phyloP scores from a whole-genome alignment of 352 stramenopile species.

The Pythium myriotylum region DNA sequence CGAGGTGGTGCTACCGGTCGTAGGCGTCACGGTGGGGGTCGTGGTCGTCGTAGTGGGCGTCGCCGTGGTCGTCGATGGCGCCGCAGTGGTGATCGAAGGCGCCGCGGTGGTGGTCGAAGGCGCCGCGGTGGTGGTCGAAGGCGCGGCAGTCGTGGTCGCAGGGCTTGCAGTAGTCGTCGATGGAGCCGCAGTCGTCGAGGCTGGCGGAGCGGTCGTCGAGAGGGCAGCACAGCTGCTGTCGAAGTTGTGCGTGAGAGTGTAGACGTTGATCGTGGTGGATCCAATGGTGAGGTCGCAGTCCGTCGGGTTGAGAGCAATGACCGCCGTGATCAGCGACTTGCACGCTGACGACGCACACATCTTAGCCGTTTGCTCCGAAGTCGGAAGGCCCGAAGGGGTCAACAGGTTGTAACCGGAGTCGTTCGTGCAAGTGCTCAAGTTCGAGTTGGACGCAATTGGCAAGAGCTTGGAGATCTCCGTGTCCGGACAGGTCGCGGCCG shows the following conservation, averaged over 20 bases:
- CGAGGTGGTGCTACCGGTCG: not conserved
- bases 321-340: constrained; percentile 9
- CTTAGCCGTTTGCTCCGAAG: constrained; percentile 7
- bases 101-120: constrained; percentile 9
- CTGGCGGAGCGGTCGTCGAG: constrained; percentile 9
- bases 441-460: constrained; percentile 10
- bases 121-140: not conserved
- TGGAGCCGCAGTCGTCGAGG: constrained; percentile 10
- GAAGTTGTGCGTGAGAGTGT: constrained; percentile 11
- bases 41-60: not conserved
- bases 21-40: not conserved
- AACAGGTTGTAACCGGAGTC: constrained; percentile 25
- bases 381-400: constrained; percentile 20
- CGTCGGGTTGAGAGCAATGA: constrained; percentile 9
- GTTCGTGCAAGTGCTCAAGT: constrained; percentile 4
- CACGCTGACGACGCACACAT: constrained; percentile 21
- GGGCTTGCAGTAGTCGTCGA: constrained; percentile 5
- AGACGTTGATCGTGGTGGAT: constrained; percentile 18
- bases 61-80: too few species aligned
- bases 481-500: constrained; percentile 11
- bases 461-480: constrained; percentile 15
- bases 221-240: not conserved
- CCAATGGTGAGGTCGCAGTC: constrained; percentile 26
- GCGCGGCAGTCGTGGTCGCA: constrained; percentile 5
- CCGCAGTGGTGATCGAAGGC: not conserved